These are phyloP conservation scores for Simplicillium aogashimaense DNA, from an alignment of 2,329 filamentous ascomycete species.

Conservation along the genomic window DNA sequence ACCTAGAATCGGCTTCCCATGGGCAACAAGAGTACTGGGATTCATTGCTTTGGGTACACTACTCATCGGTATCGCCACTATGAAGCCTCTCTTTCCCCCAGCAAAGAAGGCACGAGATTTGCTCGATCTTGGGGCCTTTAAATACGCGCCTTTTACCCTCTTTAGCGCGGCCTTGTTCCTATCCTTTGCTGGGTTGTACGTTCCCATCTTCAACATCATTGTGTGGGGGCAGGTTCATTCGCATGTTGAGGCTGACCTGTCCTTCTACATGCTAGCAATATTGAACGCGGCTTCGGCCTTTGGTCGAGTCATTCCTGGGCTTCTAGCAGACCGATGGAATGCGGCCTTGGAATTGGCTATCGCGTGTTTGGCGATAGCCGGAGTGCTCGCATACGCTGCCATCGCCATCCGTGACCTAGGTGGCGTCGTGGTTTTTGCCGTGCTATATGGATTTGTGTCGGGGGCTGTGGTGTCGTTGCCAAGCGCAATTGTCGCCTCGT, in stretches of 20 bases:
- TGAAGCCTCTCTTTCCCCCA: constrained; percentile 9
- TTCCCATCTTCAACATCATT: constrained; percentile 1
- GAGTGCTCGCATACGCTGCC: constrained; percentile 5
- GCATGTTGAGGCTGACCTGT: constrained; percentile 4
- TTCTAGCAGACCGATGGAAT: constrained; percentile 6
- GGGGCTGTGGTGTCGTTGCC: constrained; percentile 8
- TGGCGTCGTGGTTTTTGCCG: constrained; percentile 6
- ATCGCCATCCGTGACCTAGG: constrained; percentile 3
- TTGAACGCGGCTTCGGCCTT: constrained; percentile 10
- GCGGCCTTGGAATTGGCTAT: constrained; percentile 8
- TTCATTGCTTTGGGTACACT: constrained; percentile 12
- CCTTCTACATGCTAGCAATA: constrained; percentile 9
- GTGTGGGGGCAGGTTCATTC: not conserved
- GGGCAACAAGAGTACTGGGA: constrained; percentile 11
- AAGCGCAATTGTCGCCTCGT: constrained; percentile 6
- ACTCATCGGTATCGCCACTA: not conserved
- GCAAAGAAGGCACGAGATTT: not conserved
- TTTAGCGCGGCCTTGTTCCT: constrained; percentile 2
- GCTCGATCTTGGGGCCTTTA: not conserved
- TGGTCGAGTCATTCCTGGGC: constrained; percentile 9
- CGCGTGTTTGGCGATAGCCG: constrained; percentile 6
- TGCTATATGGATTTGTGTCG: constrained; percentile 10
- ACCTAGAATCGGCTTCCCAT: constrained; percentile 17
- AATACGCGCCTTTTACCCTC: constrained; percentile 1
- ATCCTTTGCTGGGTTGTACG: constrained; percentile 2